phyloP scores from a whole-genome alignment of 768 basidiomycete genomes.

The Rhizopogon rudus region DNA sequence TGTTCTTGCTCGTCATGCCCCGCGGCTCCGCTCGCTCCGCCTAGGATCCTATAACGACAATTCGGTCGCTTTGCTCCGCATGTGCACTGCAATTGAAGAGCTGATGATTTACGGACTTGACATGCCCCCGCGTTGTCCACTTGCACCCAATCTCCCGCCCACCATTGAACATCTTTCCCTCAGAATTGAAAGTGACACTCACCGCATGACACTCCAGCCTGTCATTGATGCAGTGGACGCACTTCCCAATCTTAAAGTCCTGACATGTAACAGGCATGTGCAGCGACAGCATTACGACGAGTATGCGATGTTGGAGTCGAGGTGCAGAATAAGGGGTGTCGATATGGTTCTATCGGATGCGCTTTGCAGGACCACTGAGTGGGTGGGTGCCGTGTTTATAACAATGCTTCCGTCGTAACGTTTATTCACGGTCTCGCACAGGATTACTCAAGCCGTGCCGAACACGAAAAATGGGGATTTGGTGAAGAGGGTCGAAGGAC shows the following conservation, averaged over 20 bases:
- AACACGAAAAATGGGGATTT: no score
- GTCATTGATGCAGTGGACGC: slow-evolving; percentile 27
- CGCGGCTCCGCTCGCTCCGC: slow-evolving; percentile 36
- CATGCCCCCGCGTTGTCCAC: slow-evolving; percentile 27
- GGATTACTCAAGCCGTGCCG: no score
- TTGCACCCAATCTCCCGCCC: slow-evolving; percentile 28
- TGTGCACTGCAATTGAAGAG: slow-evolving; percentile 36
- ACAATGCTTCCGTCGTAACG: no score
- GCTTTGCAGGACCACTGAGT: slow-evolving; percentile 7
- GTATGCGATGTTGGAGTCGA: slow-evolving; percentile 19
- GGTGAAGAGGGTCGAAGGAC: no score
- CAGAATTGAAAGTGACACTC: slow-evolving; percentile 8
- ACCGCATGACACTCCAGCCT: slow-evolving; percentile 18
- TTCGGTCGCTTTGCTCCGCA: slow-evolving; percentile 28
- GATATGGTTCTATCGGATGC: slow-evolving; percentile 22
- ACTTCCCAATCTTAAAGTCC: slow-evolving; percentile 29
- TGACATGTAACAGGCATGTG: slow-evolving; percentile 31
- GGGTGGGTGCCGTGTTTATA: no score
- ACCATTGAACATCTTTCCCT: slow-evolving; percentile 38
- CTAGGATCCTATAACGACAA: slow-evolving; percentile 30
- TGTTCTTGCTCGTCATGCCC: slow-evolving; percentile 24
- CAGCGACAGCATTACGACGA: slow-evolving; percentile 7
- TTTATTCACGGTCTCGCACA: no score
- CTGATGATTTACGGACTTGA: slow-evolving; percentile 28
- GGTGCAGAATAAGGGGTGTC: slow-evolving; percentile 26